Conservation (phyloP, 2,329 filamentous ascomycete species). For the Fusarium euwallaceae region DNA sequence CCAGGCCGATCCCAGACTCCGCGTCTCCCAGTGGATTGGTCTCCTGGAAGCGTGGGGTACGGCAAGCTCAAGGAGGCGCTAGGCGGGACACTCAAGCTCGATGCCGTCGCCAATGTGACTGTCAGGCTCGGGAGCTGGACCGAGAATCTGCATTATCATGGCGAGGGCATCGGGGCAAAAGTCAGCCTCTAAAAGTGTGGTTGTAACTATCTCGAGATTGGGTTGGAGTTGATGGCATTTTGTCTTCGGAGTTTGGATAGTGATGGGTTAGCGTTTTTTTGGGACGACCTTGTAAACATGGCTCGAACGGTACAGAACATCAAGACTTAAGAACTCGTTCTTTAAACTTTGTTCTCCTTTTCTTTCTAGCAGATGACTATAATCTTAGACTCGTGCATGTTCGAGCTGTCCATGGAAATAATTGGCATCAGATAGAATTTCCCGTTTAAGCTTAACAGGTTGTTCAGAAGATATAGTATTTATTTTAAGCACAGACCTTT, state of each 20-base stretch:
- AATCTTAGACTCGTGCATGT: background rate
- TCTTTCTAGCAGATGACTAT: background rate
- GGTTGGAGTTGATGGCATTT: conserved; percentile 26
- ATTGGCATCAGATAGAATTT: background rate
- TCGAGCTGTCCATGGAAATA: background rate
- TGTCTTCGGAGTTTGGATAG: conserved; percentile 11
- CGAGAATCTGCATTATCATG: conserved; percentile 78
- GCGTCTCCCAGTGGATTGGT: conserved; percentile 85
- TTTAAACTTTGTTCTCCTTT: background rate
- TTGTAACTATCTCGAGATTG: conserved; percentile 6
- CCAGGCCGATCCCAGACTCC: conserved; percentile 82
- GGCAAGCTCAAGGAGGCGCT: conserved; percentile 84
- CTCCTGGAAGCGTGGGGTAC: conserved; percentile 81
- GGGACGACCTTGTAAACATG: background rate
- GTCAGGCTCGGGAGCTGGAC: conserved; percentile 82
- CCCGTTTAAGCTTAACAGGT: background rate
- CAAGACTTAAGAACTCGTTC: conserved; percentile 22
- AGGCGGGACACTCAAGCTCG: conserved; percentile 82
- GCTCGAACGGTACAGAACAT: conserved; percentile 6
- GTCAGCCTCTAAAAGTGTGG: conserved; percentile 47
- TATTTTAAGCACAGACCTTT: too few relatives aligned
- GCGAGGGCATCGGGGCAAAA: conserved; percentile 77
- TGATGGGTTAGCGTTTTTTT: conserved; percentile 3
- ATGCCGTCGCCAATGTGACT: conserved; percentile 81
- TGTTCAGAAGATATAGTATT: background rate